Conservation (phyloP, 495 filamentous ascomycete species). For the Xylona heveae region DNA sequence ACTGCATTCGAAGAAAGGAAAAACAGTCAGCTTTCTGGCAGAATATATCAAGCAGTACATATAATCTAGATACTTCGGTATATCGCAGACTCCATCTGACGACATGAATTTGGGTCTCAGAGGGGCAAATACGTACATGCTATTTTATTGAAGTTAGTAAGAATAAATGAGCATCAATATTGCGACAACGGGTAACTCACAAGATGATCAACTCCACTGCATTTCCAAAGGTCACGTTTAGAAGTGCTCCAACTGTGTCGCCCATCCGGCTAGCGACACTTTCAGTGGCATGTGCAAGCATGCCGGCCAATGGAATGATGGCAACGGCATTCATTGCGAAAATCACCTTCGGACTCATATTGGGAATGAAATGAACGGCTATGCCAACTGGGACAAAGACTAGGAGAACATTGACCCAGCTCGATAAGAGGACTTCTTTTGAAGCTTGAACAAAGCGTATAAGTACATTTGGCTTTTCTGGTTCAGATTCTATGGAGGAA, state of each 20-base stretch:
- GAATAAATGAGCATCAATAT: conserved; percentile 7
- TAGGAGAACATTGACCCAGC: conserved; percentile 60
- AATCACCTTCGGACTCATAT: conserved; percentile 22
- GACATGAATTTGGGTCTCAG: conserved; percentile 9
- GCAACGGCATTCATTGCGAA: conserved; percentile 72
- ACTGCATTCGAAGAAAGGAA: conserved; percentile 15
- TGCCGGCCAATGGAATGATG: conserved; percentile 63
- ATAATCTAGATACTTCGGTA: background rate
- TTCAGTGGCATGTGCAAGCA: conserved; percentile 67
- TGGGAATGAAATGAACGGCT: conserved; percentile 25
- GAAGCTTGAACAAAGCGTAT: conserved; percentile 25
- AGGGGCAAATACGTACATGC: conserved; percentile 19
- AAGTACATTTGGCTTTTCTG: conserved; percentile 20
- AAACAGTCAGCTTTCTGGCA: background rate
- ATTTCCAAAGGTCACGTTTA: conserved; percentile 81
- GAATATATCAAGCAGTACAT: background rate
- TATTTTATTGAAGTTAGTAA: conserved; percentile 3
- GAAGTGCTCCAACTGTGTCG: conserved; percentile 58
- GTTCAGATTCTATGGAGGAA: conserved; percentile 18
- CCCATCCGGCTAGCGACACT: conserved; percentile 55
- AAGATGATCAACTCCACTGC: conserved; percentile 83
- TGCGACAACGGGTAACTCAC: conserved; percentile 16
- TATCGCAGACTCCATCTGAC: background rate
- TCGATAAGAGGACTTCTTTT: conserved; percentile 35
- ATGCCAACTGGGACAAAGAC: conserved; percentile 70